phyloP scores from a whole-genome alignment of 1,284 basidiomycete genomes.

The Cryptococcus sp. region DNA sequence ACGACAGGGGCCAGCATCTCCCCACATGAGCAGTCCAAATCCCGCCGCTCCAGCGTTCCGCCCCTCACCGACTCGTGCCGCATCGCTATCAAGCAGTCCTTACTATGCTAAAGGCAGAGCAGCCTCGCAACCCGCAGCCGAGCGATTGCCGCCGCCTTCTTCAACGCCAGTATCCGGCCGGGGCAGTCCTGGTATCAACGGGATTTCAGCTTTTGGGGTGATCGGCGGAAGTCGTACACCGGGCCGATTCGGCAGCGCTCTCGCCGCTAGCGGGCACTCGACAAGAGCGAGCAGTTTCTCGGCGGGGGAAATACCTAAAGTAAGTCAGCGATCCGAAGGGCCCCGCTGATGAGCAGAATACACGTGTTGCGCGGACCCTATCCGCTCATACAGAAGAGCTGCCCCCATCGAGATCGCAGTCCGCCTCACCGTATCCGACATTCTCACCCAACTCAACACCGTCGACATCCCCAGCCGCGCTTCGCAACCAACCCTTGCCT shows the following conservation, averaged over 20 bases:
- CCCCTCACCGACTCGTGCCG: conserved; percentile 31
- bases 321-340: conserved; percentile 15
- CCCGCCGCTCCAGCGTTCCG: conserved; percentile 24
- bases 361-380: conserved; percentile 38
- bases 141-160: conserved; percentile 29
- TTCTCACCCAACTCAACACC: conserved; percentile 49
- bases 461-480: conserved; percentile 31
- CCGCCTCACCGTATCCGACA: conserved; percentile 45
- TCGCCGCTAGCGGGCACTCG: conserved; percentile 20
- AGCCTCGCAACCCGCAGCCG: conserved; percentile 45
- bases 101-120: conserved; percentile 40
- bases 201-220: conserved; percentile 37
- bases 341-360: conserved; percentile 25
- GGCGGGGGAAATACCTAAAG: conserved; percentile 36
- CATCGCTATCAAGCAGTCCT: conserved; percentile 25
- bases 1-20: background rate
- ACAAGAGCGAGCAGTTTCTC: conserved; percentile 50
- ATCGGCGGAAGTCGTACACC: conserved; percentile 47
- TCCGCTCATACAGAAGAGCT: conserved; percentile 49
- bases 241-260: conserved; percentile 25
- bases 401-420: conserved; percentile 37
- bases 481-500: conserved; percentile 19
- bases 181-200: conserved; percentile 32
- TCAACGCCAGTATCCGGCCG: conserved; percentile 39
- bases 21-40: conserved; percentile 11